phyloP scores from a whole-genome alignment of 2,329 filamentous ascomycete genomes.

The Xylaria sp. region DNA sequence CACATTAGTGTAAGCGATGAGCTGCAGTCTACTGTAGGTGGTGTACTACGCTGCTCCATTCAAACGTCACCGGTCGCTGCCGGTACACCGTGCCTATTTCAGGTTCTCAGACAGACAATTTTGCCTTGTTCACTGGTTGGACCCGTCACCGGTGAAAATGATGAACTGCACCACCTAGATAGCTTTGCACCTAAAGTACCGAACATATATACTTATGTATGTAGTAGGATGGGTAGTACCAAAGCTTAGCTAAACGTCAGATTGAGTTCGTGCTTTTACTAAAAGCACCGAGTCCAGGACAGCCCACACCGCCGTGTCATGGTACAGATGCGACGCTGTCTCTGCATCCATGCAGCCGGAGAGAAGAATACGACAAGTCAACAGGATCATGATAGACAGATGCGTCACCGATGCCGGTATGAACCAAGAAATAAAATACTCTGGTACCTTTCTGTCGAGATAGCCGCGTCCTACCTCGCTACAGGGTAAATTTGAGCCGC shows the following conservation, averaged over 20 bases:
- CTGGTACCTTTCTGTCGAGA: conserved; percentile 14
- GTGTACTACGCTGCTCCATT: conserved; percentile 5
- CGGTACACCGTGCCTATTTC: not conserved
- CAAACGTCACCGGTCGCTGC: conserved; percentile 9
- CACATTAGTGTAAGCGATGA: conserved; percentile 8
- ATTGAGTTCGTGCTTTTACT: not conserved
- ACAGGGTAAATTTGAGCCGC: conserved; percentile 27
- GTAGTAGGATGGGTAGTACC: no score
- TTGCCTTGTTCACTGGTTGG: not conserved
- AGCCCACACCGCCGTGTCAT: conserved; percentile 4
- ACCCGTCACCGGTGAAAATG: not conserved
- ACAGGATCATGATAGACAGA: not conserved
- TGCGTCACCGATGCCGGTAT: conserved; percentile 26
- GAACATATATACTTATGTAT: no score
- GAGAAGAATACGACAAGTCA: conserved; percentile 9
- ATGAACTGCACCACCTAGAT: not conserved
- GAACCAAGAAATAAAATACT: conserved; percentile 16
- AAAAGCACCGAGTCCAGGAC: not conserved
- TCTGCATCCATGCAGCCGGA: conserved; percentile 11
- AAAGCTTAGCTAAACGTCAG: not conserved
- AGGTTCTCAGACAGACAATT: no score
- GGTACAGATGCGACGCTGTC: not conserved
- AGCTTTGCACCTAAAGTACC: no score
- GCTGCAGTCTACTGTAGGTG: conserved; percentile 11
- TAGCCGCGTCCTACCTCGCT: not conserved